Evolutionary conservation across 1,284 basidiomycete genomes (phyloP).

Genomic region (Ustanciosporium gigantosporum): DNA sequence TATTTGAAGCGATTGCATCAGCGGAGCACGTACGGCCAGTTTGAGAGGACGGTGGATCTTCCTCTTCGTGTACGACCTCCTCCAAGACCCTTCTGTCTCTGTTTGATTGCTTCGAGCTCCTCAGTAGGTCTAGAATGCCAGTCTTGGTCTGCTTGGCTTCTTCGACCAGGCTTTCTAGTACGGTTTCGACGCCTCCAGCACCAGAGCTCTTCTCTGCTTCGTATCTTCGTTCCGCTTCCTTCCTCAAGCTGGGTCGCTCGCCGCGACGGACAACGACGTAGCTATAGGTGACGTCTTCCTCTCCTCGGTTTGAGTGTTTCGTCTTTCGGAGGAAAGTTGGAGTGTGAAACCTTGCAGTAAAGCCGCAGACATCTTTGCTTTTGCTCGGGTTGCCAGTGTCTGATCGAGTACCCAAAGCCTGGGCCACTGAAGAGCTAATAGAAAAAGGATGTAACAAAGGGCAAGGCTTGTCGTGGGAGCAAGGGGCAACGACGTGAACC

Average conservation of each 20-base stretch:
- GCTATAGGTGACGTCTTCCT: conserved; percentile 84
- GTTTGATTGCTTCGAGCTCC: conserved; percentile 13
- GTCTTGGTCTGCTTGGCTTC: conserved; percentile 27
- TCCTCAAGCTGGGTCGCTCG: conserved; percentile 65
- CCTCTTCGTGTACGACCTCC: conserved; percentile 16
- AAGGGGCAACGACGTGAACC: conserved; percentile 76
- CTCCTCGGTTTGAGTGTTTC: conserved; percentile 78
- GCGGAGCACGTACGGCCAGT: too few relatives aligned
- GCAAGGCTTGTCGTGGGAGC: conserved; percentile 87
- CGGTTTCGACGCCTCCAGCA: not conserved
- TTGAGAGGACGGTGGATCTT: not conserved
- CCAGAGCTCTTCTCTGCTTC: too few relatives aligned
- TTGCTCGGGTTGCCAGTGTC: conserved; percentile 40
- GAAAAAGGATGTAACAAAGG: conserved; percentile 67
- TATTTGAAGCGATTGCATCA: not conserved
- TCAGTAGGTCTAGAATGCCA: conserved; percentile 45
- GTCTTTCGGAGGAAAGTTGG: conserved; percentile 83
- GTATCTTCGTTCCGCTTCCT: conserved; percentile 11
- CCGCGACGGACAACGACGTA: conserved; percentile 89
- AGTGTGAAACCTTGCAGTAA: conserved; percentile 82
- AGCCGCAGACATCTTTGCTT: conserved; percentile 71
- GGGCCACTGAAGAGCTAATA: conserved; percentile 9
- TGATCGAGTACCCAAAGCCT: conserved; percentile 4
- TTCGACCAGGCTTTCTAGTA: conserved; percentile 3
- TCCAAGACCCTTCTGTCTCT: conserved; percentile 11